Evolutionary conservation across 306 rosid genomes (phyloP).

Genomic region (Oemleria cerasiformis): DNA sequence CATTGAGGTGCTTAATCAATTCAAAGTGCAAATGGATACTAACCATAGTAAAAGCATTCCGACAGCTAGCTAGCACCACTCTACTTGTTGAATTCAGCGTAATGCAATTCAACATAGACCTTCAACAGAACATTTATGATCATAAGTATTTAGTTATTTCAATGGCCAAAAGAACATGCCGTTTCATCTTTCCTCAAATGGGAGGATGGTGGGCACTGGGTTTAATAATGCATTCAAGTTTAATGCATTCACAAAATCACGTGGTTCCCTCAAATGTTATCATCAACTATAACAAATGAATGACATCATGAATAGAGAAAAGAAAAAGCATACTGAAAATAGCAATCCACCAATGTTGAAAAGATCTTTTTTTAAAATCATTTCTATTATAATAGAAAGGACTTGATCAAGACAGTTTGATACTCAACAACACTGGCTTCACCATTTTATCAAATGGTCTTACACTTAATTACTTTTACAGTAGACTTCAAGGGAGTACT

Average conservation of each 20-base stretch:
- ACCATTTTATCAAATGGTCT: neutral
- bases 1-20: constrained; percentile 7
- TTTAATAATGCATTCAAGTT: neutral
- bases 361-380: neutral
- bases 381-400: neutral
- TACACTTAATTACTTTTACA: constrained; percentile 2
- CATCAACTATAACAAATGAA: neutral
- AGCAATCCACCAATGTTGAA: neutral
- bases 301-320: neutral
- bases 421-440: neutral
- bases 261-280: no score
- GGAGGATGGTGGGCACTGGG: neutral
- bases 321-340: neutral
- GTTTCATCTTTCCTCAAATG: neutral
- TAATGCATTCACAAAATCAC: neutral
- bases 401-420: neutral
- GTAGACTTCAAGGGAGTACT: constrained; percentile 28
- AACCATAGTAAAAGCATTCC: constrained; percentile 95
- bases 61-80: constrained; percentile 90
- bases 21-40: constrained; percentile 24
- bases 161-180: constrained; percentile 1
- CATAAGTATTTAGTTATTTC: constrained; percentile 4
- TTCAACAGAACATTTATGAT: constrained; percentile 32
- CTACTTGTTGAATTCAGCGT: constrained; percentile 86
- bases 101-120: constrained; percentile 96